These are phyloP conservation scores for Fonsecaea erecta DNA, from an alignment of 2,329 filamentous ascomycete genomes.

Conservation along the genomic window DNA sequence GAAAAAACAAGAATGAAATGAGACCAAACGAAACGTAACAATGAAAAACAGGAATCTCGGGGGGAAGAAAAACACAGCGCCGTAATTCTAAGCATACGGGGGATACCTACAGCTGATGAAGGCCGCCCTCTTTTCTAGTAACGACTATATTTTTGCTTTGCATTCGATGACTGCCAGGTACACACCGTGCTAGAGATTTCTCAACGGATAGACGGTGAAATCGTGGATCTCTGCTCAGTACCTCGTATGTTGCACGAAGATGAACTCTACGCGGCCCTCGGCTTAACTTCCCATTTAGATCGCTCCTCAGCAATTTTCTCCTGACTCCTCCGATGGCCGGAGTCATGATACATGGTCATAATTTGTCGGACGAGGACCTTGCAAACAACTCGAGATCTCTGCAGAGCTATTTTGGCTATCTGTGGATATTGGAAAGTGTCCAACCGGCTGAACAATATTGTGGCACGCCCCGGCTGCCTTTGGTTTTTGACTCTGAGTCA, in stretches of 20 bases:
- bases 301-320: neutral
- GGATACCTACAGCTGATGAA: neutral
- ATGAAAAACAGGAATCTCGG: neutral
- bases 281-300: conserved; percentile 5
- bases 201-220: too few species aligned
- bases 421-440: neutral
- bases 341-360: neutral
- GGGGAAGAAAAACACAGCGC: neutral
- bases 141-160: neutral
- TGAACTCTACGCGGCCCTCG: neutral
- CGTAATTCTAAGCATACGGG: neutral
- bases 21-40: neutral
- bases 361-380: neutral
- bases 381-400: neutral
- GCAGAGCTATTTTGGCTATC: neutral
- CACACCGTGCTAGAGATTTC: neutral
- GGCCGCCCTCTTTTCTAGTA: neutral
- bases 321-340: conserved; percentile 4
- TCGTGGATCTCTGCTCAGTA: too few species aligned
- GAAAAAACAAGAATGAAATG: neutral
- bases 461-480: neutral
- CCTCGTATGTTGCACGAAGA: neutral
- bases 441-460: neutral
- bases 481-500: neutral
- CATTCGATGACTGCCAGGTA: neutral